Percentiles rank a stretch among this genome's conserved stretches.
Evolutionary conservation across 768 basidiomycete species (phyloP).

Genomic region (Boletus eberwhitei): DNA sequence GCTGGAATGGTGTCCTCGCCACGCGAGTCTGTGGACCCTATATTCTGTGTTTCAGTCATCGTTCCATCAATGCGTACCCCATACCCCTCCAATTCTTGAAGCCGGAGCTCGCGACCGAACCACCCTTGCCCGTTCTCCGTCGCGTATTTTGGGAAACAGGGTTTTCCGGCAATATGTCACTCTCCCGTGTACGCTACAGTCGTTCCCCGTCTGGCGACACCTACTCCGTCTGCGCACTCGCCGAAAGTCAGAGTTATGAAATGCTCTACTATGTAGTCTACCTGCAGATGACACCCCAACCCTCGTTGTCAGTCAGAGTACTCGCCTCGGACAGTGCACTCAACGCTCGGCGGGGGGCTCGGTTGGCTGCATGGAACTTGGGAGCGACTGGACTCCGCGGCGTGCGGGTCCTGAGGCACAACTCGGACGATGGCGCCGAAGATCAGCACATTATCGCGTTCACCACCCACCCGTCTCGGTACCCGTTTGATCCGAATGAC

Average conservation of each 20-base stretch:
- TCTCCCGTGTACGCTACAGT: slow-evolving; percentile 37
- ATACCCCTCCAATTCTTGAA: slow-evolving; percentile 9
- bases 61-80: slow-evolving; percentile 44
- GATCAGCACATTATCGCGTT: background rate
- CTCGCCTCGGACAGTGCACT: background rate
- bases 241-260: slow-evolving; percentile 35
- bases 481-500: background rate
- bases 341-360: background rate
- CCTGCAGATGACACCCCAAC: background rate
- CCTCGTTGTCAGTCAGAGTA: background rate
- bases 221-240: slow-evolving; percentile 37
- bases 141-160: slow-evolving; percentile 18
- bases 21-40: slow-evolving; percentile 44
- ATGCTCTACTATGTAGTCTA: slow-evolving; percentile 42
- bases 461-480: background rate
- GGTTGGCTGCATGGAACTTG: background rate
- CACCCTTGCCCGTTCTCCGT: slow-evolving; percentile 13
- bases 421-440: background rate
- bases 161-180: slow-evolving; percentile 34
- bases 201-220: slow-evolving; percentile 35
- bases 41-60: slow-evolving; percentile 48
- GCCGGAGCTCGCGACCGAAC: background rate
- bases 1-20: slow-evolving; percentile 35
- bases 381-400: background rate
- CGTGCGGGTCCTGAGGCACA: background rate